Conservation (phyloP, 73 alveolate species). For the Tetrahymena thermophila region DNA sequence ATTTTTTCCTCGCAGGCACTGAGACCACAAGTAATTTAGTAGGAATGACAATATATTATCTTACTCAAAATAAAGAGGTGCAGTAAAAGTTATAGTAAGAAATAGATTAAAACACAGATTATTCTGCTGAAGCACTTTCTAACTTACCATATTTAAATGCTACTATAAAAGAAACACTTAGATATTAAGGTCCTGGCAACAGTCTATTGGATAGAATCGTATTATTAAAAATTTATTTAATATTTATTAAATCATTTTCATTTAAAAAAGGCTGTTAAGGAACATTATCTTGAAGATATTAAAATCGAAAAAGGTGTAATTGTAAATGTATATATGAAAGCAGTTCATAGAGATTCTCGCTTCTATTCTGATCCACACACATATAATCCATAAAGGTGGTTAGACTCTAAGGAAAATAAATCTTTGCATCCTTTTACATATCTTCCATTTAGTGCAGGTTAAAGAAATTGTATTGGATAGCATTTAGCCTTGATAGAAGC, state of each 20-base stretch:
- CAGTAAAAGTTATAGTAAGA: not conserved
- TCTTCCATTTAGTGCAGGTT: not conserved
- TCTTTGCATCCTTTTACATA: not conserved
- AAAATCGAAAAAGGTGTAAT: not conserved
- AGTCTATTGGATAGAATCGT: not conserved
- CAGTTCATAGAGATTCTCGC: not conserved
- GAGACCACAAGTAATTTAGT: not conserved
- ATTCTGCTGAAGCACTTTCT: not conserved
- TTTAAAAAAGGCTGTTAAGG: not conserved
- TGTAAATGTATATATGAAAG: not conserved
- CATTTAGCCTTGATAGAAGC: not conserved
- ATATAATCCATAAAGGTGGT: not conserved
- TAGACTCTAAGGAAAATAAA: not conserved
- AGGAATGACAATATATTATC: not conserved
- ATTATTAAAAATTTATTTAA: not conserved
- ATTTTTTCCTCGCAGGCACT: not conserved
- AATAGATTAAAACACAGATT: not conserved
- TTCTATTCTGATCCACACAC: not conserved
- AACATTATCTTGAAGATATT: not conserved
- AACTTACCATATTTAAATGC: not conserved
- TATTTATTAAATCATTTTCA: not conserved
- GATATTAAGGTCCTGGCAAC: not conserved
- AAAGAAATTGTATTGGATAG: not conserved
- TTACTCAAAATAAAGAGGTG: not conserved
- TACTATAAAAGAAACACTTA: not conserved